Evolutionary conservation across 192 early-diverging fungal genomes (phyloP), one percentile per base, ranked within the genome.

Genomic region (Backusella morwellensis): DNA sequence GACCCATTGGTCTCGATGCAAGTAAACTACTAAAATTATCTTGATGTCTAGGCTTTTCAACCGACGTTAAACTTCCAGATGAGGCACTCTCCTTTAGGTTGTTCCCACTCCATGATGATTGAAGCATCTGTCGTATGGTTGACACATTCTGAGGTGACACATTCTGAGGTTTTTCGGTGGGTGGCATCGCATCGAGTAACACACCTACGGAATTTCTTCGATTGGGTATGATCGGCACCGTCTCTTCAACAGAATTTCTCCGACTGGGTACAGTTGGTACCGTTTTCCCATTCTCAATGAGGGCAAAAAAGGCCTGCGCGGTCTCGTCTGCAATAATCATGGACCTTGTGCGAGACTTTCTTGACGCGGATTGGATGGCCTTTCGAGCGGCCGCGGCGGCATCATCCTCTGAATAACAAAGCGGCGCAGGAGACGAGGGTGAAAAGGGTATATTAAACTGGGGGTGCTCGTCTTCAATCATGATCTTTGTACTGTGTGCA

Each of bases 21-120:
- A 47, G 19, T 17, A 50, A 6, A 50, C 17, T 17, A 50, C 44
- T 17, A 47, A 47, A 47, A 47, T 44, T 36, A 0, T 70, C 75
- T 3, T 70, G 67, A 23, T 47, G 3, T 44, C 35, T 35, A 15
- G n/a, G 5, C 12, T 29, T 40, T 36, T 66, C 32, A 21, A 69
- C 36, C 11, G 78, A 79, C 19, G 36, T 29, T 17, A 66, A 44
- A 41, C 73, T 79, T 11, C 67, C 42, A 17, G 34, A 68, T 0
- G 78, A 79, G 8, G 66, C 68, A 35, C 69, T 68, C 3, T 74
- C 78, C 15, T 68, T 70, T 35, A 79, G 8, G 15, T 67, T 50
- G n/a, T 75, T 70, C 14, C 38, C 59, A 72, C 70, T 75, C 78
- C 78, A 79, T 4, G 78, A 75, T 6, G 78, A 68, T 34, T 79